phyloP scores from a whole-genome alignment of 2,329 filamentous ascomycete genomes.

The Neospermospora avenae region DNA sequence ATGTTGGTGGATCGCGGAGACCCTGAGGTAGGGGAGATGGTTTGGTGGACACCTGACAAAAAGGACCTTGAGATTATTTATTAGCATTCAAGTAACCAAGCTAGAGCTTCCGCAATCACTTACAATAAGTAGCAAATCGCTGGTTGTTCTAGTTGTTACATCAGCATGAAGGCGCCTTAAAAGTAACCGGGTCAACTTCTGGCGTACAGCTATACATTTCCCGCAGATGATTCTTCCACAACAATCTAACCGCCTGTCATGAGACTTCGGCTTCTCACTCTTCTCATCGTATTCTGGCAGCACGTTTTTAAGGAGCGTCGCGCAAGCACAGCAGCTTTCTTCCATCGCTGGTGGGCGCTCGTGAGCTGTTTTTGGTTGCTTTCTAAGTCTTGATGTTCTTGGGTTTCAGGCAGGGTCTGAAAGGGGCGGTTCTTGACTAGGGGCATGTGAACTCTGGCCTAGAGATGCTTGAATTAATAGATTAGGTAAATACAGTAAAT shows the following conservation, averaged over 20 bases:
- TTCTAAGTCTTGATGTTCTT: not conserved
- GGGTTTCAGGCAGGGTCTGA: not conserved
- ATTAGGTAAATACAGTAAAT: not conserved
- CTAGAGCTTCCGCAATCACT: not conserved
- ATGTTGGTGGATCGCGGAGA: constrained; percentile 65
- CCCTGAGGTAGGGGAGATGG: constrained; percentile 61
- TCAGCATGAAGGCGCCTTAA: not conserved
- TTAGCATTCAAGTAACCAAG: not conserved
- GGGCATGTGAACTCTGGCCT: not conserved
- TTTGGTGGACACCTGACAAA: constrained; percentile 68
- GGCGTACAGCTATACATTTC: constrained; percentile 60
- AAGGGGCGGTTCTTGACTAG: constrained; percentile 5
- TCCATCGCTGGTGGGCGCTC: constrained; percentile 19
- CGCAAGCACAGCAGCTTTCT: constrained; percentile 65
- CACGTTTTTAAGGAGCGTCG: constrained; percentile 54
- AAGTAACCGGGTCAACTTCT: not conserved
- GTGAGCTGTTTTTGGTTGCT: not conserved
- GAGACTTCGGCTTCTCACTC: constrained; percentile 58
- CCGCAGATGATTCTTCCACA: constrained; percentile 71
- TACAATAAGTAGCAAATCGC: constrained; percentile 45
- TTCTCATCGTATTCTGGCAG: constrained; percentile 50
- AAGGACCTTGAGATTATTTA: constrained; percentile 49
- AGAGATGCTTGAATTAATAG: not conserved
- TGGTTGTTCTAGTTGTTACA: constrained; percentile 25
- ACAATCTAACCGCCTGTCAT: constrained; percentile 62